phyloP scores from a whole-genome alignment of 2,329 filamentous ascomycete species.

The Colletotrichum chlorophyti region DNA sequence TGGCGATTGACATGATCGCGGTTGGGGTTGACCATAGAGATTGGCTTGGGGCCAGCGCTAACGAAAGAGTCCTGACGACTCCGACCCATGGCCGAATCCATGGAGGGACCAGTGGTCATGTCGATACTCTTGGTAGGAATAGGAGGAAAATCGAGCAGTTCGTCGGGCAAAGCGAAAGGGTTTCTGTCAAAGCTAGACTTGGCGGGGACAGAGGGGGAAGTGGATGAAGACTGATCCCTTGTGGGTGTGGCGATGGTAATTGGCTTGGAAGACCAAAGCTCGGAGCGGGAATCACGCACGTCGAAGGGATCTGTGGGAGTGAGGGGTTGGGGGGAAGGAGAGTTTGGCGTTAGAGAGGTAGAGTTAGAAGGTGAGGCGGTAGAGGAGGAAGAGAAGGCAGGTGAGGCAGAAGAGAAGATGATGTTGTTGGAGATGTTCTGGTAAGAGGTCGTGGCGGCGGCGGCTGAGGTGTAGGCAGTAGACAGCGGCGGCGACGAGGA shows the following conservation, averaged over 20 bases:
- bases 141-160: slow-evolving; percentile 33
- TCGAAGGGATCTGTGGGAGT: slow-evolving; percentile 45
- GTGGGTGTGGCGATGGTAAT: slow-evolving; percentile 41
- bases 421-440: slow-evolving; percentile 31
- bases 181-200: slow-evolving; percentile 34
- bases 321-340: slow-evolving; percentile 52
- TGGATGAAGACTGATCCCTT: slow-evolving; percentile 31
- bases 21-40: slow-evolving; percentile 70
- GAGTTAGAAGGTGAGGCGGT: too few species aligned
- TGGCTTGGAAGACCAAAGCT: slow-evolving; percentile 40
- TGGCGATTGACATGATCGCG: slow-evolving; percentile 63
- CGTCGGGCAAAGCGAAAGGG: slow-evolving; percentile 35
- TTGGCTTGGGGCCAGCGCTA: slow-evolving; percentile 70
- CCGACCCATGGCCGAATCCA: slow-evolving; percentile 65
- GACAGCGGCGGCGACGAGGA: slow-evolving; percentile 5
- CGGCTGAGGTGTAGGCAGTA: slow-evolving; percentile 28
- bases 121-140: slow-evolving; percentile 41
- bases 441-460: slow-evolving; percentile 40
- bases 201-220: slow-evolving; percentile 34
- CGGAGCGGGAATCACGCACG: slow-evolving; percentile 30
- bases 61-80: slow-evolving; percentile 71
- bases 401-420: slow-evolving; percentile 35
- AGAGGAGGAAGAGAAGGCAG: too few species aligned
- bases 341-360: slow-evolving; percentile 41
- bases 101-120: slow-evolving; percentile 66